Conservation (phyloP, 352 stramenopile species). For the Phytopythium mirpurense region DNA sequence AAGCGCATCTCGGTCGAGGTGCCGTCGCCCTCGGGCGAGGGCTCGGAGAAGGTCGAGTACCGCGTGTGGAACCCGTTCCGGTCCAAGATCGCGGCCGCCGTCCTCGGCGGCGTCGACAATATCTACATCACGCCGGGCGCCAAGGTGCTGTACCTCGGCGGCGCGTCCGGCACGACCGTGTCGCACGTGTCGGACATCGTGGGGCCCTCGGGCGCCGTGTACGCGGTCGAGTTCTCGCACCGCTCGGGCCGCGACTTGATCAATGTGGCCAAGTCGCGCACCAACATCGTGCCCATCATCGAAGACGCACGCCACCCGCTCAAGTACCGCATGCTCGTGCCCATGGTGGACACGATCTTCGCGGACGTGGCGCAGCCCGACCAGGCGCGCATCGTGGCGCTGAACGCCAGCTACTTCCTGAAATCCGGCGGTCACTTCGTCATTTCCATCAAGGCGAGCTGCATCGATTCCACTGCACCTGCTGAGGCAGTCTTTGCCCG, state of each 20-base stretch:
- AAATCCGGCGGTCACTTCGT: slow-evolving; percentile 99
- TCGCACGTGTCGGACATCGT: slow-evolving; percentile 99
- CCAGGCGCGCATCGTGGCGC: slow-evolving; percentile 98
- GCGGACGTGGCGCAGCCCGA: slow-evolving; percentile 99
- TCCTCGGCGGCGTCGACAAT: slow-evolving; percentile 98
- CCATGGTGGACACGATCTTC: slow-evolving; percentile 99
- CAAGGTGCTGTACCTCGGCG: slow-evolving; percentile 99
- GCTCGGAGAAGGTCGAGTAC: slow-evolving; percentile 98
- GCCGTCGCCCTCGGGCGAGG: slow-evolving; percentile 81
- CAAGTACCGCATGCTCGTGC: slow-evolving; percentile 99
- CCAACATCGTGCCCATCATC: slow-evolving; percentile 99
- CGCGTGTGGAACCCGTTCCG: slow-evolving; percentile 99
- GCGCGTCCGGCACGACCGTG: slow-evolving; percentile 97
- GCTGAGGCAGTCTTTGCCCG: slow-evolving; percentile 97
- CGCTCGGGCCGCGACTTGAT: slow-evolving; percentile 98
- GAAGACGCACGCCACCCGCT: slow-evolving; percentile 97
- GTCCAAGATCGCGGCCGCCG: slow-evolving; percentile 98
- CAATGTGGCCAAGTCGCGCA: slow-evolving; percentile 98
- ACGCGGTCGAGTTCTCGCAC: slow-evolving; percentile 99
- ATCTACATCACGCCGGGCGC: slow-evolving; percentile 97
- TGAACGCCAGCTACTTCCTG: slow-evolving; percentile 99
- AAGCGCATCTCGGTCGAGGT: slow-evolving; percentile 99
- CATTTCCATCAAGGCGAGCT: slow-evolving; percentile 99
- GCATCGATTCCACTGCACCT: slow-evolving; percentile 98
- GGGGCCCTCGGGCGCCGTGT: slow-evolving; percentile 95